phyloP scores from a whole-genome alignment of 768 basidiomycete genomes.

The Cystofilobasidium macerans region DNA sequence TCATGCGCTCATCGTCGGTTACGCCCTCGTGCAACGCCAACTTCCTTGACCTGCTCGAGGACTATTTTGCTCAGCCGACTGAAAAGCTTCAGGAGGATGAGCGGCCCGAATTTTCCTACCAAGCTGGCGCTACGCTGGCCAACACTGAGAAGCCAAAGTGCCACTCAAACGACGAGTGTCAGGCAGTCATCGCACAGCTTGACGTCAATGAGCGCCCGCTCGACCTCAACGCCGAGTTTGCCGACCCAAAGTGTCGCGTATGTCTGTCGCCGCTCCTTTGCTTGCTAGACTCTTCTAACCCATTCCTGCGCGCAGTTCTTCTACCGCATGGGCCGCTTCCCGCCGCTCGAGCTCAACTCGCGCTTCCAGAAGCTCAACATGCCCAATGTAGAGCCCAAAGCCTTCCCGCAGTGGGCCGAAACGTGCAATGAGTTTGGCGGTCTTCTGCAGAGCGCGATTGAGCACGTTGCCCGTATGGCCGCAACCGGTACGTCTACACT shows the following conservation, averaged over 20 bases:
- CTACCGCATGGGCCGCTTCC: constrained; percentile 62
- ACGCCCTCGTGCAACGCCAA: constrained; percentile 64
- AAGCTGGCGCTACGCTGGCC: constrained; percentile 44
- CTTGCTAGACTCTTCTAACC: constrained; percentile 19
- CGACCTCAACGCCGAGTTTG: constrained; percentile 49
- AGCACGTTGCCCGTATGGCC: constrained; percentile 76
- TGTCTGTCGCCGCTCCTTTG: constrained; percentile 21
- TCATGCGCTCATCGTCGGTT: constrained; percentile 75
- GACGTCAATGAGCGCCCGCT: constrained; percentile 71
- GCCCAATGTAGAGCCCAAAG: constrained; percentile 67
- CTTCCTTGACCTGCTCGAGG: constrained; percentile 83
- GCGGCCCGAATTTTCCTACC: constrained; percentile 75
- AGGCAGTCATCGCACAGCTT: constrained; percentile 62
- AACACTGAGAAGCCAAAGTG: constrained; percentile 73
- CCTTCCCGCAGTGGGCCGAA: constrained; percentile 41
- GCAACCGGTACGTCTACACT: constrained; percentile 48
- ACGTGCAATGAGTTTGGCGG: constrained; percentile 71
- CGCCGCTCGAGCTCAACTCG: constrained; percentile 60
- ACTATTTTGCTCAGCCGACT: constrained; percentile 73
- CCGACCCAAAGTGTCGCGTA: constrained; percentile 85
- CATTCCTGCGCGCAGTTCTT: constrained; percentile 46
- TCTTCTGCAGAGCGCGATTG: constrained; percentile 49
- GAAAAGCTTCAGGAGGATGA: constrained; percentile 60
- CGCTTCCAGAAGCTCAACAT: constrained; percentile 66
- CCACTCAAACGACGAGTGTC: constrained; percentile 58